A percentile compares a stretch with the other conserved stretches of the same genome.
These are phyloP conservation scores for Quercus phellos DNA, from an alignment of 331 rosid genomes.

Conservation along the genomic window DNA sequence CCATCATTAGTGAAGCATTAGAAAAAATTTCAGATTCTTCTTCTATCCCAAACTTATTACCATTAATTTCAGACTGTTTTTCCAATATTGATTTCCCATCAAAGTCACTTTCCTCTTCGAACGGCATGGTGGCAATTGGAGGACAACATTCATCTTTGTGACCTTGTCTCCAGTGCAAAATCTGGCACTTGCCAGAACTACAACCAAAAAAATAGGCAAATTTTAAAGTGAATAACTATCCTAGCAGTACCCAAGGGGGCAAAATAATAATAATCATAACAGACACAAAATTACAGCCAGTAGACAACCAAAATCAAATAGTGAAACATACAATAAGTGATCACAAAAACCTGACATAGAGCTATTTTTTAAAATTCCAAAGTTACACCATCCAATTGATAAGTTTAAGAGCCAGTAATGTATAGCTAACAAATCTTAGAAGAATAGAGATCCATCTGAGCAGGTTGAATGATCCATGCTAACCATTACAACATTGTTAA, in stretches of 20 bases:
- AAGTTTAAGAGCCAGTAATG: background rate
- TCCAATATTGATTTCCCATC: slow-evolving; percentile 8
- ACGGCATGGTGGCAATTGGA: slow-evolving; percentile 16
- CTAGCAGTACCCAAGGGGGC: background rate
- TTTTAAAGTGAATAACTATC: slow-evolving; percentile 27
- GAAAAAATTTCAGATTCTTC: background rate
- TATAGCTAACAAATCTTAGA: background rate
- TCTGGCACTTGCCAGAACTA: slow-evolving; percentile 93
- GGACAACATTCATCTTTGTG: slow-evolving; percentile 77
- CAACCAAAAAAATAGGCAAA: slow-evolving; percentile 30
- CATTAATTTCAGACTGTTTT: slow-evolving; percentile 26
- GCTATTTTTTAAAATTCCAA: background rate
- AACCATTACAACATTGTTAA: background rate
- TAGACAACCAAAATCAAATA: background rate
- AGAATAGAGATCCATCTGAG: background rate
- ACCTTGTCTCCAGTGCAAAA: slow-evolving; percentile 84
- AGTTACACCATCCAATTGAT: background rate
- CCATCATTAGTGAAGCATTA: slow-evolving; percentile 15
- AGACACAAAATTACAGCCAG: background rate
- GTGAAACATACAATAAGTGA: background rate
- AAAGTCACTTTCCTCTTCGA: slow-evolving; percentile 24
- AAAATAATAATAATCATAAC: background rate
- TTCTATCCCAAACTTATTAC: slow-evolving; percentile 31
- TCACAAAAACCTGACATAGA: background rate
- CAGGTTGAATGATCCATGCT: background rate